Base-by-base conservation (phyloP, 2,329 filamentous ascomycete genomes). In the Monosporascus sp. region DNA sequence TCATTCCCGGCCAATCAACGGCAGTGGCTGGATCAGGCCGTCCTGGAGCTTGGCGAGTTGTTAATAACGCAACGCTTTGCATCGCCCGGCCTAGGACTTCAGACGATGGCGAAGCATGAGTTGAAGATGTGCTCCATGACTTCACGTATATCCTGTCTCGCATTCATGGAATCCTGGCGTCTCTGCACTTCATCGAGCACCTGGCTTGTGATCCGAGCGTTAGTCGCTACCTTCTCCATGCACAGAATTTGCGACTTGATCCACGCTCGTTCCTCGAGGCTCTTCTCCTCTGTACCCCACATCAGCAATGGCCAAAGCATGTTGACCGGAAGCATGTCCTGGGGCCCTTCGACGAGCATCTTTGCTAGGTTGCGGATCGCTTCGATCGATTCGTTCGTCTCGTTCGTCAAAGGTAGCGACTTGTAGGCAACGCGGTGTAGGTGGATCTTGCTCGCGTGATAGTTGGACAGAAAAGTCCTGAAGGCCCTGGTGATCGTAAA, bases 241-340 rank as follows among this genome's bases (percentile, higher is more conserved):
- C 68, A 63, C 47, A 75, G 65, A 18, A 83, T 80, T 53, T 77
- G 73, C 6, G 70, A 64, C 31, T 73, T 69, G 51, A 84, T 80
- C 79, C 79, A 81, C 6, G 58, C 63, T 47, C 78, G 68, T 59
- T 80, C 76, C 5, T 71, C 68, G 0, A 63, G 41, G 47, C 77
- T 74, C n/a, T 79, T 74, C 56, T 80, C 79, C 60, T 84, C 80
- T 8, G 73, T 75, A 0, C 79, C 79, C 56, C 78, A 71, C 74
- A 84, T 80, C 41, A 83, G 66, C 7, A 82, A 64, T 1, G 79
- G 79, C 81, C 79, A 83, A 5, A 83, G 69, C 70, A 82, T 76
- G 54, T 78, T 82, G 48, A 81, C 77, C 0, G 80, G 79, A 2
- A 82, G 66, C 8, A 75, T 69, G 37, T 77, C 73, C 14, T 75